phyloP scores from a whole-genome alignment of 2,329 filamentous ascomycete species.

The Cercospora zeae-maydis region DNA sequence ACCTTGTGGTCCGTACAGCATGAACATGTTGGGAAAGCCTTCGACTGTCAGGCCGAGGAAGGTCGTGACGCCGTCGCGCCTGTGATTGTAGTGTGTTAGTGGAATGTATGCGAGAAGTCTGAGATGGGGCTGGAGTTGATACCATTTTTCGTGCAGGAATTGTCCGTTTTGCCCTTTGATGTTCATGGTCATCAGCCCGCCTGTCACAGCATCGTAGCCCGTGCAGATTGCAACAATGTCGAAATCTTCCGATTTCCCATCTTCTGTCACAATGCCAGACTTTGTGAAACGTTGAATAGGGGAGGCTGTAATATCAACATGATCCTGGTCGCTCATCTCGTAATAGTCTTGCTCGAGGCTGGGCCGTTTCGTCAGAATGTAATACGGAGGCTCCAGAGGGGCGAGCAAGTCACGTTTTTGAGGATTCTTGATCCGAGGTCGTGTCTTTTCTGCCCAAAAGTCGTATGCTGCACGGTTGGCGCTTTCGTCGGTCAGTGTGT shows the following conservation, averaged over 20 bases:
- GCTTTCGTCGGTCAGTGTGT: conserved; percentile 7
- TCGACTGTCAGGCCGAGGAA: conserved; percentile 38
- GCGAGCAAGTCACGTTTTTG: conserved; percentile 44
- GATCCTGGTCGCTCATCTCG: conserved; percentile 36
- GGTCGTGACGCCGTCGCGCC: conserved; percentile 36
- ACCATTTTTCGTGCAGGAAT: background rate
- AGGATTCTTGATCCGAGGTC: conserved; percentile 43
- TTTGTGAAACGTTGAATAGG: conserved; percentile 41
- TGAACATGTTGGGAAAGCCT: conserved; percentile 38
- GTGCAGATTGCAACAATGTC: background rate
- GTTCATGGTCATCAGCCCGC: background rate
- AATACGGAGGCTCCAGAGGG: conserved; percentile 41
- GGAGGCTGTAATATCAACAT: conserved; percentile 41
- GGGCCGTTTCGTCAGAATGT: conserved; percentile 45
- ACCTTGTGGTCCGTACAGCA: conserved; percentile 18
- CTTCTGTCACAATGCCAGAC: background rate
- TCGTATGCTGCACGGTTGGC: conserved; percentile 31
- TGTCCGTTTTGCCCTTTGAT: background rate
- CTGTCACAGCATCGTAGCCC: background rate
- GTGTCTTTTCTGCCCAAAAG: conserved; percentile 46
- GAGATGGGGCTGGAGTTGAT: background rate
- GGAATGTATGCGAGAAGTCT: background rate
- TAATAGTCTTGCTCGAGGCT: conserved; percentile 47
- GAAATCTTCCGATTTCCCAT: background rate
- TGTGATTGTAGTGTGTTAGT: background rate